Percentiles rank a stretch among this genome's conserved stretches.
These are phyloP conservation scores for Sclerotiophoma versabilis DNA, from an alignment of 2,329 filamentous ascomycete genomes.

Conservation along the genomic window DNA sequence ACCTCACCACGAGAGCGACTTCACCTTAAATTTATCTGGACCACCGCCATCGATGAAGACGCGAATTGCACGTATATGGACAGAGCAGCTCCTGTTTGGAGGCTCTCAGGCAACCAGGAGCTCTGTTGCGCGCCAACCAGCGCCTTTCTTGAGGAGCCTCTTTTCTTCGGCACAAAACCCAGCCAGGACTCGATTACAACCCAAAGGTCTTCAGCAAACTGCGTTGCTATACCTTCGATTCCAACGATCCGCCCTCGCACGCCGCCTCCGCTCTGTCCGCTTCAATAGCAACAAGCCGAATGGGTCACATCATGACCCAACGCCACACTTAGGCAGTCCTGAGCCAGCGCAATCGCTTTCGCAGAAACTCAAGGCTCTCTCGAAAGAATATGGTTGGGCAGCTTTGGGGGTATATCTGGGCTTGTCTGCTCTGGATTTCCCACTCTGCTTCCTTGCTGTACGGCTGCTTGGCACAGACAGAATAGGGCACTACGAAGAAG, in stretches of 20 bases:
- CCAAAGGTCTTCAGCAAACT: constrained; percentile 20
- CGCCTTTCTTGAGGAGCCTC: constrained; percentile 34
- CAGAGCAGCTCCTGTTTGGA: constrained; percentile 34
- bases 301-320: constrained; percentile 45
- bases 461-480: constrained; percentile 81
- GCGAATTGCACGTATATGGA: constrained; percentile 31
- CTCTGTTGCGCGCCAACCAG: constrained; percentile 11
- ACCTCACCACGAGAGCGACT: constrained; percentile 2
- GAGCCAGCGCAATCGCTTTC: constrained; percentile 63
- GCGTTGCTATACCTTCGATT: constrained; percentile 26
- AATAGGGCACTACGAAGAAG: constrained; percentile 78
- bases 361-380: constrained; percentile 80
- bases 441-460: constrained; percentile 92
- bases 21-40: background rate
- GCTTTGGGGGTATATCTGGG: constrained; percentile 89
- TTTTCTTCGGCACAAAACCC: constrained; percentile 32
- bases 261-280: constrained; percentile 45
- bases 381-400: constrained; percentile 92
- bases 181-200: constrained; percentile 12
- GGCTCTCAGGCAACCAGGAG: constrained; percentile 12
- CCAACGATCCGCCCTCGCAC: constrained; percentile 30
- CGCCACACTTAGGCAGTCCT: constrained; percentile 50
- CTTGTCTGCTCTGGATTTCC: constrained; percentile 87
- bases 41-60: constrained; percentile 32
- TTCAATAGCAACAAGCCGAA: constrained; percentile 45